phyloP scores from a whole-genome alignment of 768 basidiomycete genomes.

The Mycena pura region DNA sequence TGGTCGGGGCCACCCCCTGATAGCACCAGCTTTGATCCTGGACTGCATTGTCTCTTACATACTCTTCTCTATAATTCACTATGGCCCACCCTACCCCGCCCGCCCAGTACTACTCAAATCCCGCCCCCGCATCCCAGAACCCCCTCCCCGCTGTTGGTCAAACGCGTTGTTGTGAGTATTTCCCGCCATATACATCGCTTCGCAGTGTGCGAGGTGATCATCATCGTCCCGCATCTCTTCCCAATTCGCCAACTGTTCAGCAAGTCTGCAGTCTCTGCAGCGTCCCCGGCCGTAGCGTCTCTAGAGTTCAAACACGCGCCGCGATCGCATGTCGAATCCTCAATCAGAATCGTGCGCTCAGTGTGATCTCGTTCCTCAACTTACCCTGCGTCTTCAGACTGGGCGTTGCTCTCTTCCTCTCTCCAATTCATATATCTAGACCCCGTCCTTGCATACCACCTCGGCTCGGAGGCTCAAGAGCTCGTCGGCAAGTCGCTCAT shows the following conservation, averaged over 20 bases:
- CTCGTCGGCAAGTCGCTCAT: constrained; percentile 77
- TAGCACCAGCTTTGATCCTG: not conserved
- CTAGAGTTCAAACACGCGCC: not conserved
- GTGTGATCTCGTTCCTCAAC: constrained; percentile 32
- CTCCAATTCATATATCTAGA: constrained; percentile 85
- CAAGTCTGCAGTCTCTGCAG: not conserved
- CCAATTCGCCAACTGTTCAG: not conserved
- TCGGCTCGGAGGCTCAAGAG: constrained; percentile 70
- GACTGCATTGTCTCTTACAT: constrained; percentile 1
- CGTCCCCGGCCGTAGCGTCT: not conserved
- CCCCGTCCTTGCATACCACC: constrained; percentile 76
- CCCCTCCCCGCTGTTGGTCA: constrained; percentile 66
- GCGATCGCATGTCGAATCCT: constrained; percentile 49
- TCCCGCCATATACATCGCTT: constrained; percentile 21
- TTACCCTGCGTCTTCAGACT: constrained; percentile 61
- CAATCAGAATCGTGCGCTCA: constrained; percentile 37
- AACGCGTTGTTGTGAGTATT: constrained; percentile 77
- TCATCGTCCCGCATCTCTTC: constrained; percentile 32
- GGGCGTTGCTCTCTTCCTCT: constrained; percentile 79
- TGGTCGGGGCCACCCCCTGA: not conserved
- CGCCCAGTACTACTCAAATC: constrained; percentile 29
- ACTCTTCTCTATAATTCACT: not conserved
- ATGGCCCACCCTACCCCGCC: constrained; percentile 31
- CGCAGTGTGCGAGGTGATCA: constrained; percentile 37
- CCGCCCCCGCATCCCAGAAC: constrained; percentile 42